phyloP scores from a whole-genome alignment of 139 green algal species.

The Desmodesmus armatus region DNA sequence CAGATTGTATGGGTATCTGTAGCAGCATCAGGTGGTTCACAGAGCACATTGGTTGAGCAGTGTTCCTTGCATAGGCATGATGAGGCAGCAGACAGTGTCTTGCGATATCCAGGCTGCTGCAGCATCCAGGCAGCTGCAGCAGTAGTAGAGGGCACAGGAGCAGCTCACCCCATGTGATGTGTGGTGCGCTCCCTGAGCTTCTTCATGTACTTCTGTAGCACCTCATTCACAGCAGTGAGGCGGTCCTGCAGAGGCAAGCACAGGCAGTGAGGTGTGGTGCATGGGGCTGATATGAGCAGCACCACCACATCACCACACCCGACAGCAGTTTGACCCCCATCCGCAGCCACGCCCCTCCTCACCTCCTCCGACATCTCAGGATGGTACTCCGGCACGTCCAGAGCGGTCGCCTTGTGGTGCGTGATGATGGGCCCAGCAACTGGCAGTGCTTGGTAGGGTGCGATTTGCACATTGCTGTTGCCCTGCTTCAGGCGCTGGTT shows the following conservation, averaged over 20 bases:
- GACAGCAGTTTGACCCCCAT: background rate
- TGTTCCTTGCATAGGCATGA: background rate
- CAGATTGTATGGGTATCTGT: slow-evolving; percentile 98
- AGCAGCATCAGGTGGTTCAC: background rate
- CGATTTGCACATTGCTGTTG: slow-evolving; percentile 48
- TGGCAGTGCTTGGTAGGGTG: slow-evolving; percentile 88
- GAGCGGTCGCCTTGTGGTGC: slow-evolving; percentile 69
- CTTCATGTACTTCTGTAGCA: slow-evolving; percentile 85
- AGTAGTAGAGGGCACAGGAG: background rate
- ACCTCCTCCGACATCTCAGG: slow-evolving; percentile 66
- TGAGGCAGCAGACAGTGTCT: background rate
- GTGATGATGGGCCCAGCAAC: slow-evolving; percentile 74
- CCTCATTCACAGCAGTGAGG: slow-evolving; percentile 65
- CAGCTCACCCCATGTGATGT: slow-evolving; percentile 89
- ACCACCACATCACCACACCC: background rate
- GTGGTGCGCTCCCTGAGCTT: slow-evolving; percentile 84
- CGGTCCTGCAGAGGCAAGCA: slow-evolving; percentile 75
- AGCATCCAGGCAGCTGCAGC: background rate
- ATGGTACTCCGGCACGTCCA: slow-evolving; percentile 72
- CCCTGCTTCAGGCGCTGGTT: slow-evolving; percentile 44
- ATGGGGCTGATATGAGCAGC: no score
- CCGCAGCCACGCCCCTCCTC: no score
- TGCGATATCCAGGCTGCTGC: background rate
- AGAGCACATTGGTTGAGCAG: background rate
- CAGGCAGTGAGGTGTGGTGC: no score